Evolutionary conservation across 192 early-diverging fungal genomes (phyloP), one percentile per base, ranked within the genome.

Genomic region (Helicostylum pulchrum): DNA sequence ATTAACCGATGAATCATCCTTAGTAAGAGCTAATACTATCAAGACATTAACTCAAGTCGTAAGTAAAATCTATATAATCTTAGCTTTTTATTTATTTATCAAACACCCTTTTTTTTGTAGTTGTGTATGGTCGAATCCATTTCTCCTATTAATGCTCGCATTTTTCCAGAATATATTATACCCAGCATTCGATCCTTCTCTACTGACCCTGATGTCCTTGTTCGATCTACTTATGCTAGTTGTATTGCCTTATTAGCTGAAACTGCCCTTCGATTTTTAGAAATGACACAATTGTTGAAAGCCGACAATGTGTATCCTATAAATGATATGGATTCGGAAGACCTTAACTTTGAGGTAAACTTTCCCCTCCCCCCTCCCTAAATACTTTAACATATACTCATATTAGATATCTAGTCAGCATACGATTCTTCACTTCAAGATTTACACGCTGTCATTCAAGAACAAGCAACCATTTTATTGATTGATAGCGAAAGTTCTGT

Each of bases 101-200:
- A 30, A 20, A 12, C 2, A 63, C 19, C 19, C 6, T 34, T 71
- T 54, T 15, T 17, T 32, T 34, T 7, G 0, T 70, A 92, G 90
- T 61, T 97, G 17, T 74, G 79, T n/a, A 87, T 83, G 53, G 84
- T 96, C 26, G 84, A 89, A 31, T 84, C 79, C 1, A 79, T 96
- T 17, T 87, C 92, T 31, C 83, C 91, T 0, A 83, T 86, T 44
- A 92, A 96, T 70, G 89, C 87, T 39, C 87, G 85, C 14, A 87
- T 98, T 10, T 98, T 96, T 59, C 90, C 88, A 31, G 96, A 96
- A 63, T 96, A 95, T 63, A 83, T 98, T 21, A 74, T 94, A 12
- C 94, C 94, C 8, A 79, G 81, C 19, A 60, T 96, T 30, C 85
- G 87, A 51, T 70, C 78, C 26, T 85, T 95, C 63, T 71, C 87